phyloP scores from a whole-genome alignment of 2,329 filamentous ascomycete species.

The Sphaerulina musiva region DNA sequence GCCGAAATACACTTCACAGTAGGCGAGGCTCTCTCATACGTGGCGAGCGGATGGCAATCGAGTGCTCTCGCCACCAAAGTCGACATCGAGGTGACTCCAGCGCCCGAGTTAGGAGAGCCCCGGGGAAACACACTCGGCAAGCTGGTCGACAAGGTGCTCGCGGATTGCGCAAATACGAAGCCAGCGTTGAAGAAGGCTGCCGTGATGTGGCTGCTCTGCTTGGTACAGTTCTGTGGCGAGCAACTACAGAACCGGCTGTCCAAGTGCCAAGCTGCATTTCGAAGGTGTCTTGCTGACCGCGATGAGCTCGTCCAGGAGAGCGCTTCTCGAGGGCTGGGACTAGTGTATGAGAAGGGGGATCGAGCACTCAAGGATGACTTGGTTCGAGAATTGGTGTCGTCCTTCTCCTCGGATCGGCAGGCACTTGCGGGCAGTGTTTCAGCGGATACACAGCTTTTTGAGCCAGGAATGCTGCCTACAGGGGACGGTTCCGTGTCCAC shows the following conservation, averaged over 20 bases:
- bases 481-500: constrained; percentile 88
- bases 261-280: constrained; percentile 79
- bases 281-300: constrained; percentile 74
- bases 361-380: constrained; percentile 71
- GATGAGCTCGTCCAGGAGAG: constrained; percentile 96
- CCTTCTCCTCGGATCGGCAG: constrained; percentile 70
- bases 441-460: constrained; percentile 86
- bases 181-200: constrained; percentile 85
- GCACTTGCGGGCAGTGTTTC: constrained; percentile 71
- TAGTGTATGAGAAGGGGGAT: constrained; percentile 92
- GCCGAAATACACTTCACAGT: constrained; percentile 85
- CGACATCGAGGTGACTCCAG: constrained; percentile 57
- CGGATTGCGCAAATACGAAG: constrained; percentile 75
- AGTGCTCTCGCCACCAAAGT: constrained; percentile 67
- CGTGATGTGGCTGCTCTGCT: constrained; percentile 87
- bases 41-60: constrained; percentile 75
- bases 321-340: constrained; percentile 78
- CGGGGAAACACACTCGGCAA: constrained; percentile 41
- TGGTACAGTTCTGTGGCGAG: constrained; percentile 85
- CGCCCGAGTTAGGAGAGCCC: constrained; percentile 32
- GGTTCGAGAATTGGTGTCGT: constrained; percentile 78
- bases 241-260: constrained; percentile 69
- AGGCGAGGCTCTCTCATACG: constrained; percentile 77
- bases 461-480: constrained; percentile 81
- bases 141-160: constrained; percentile 65